Conservation (phyloP, 2,329 filamentous ascomycete genomes). For the Ambrosiella cleistominuta region DNA sequence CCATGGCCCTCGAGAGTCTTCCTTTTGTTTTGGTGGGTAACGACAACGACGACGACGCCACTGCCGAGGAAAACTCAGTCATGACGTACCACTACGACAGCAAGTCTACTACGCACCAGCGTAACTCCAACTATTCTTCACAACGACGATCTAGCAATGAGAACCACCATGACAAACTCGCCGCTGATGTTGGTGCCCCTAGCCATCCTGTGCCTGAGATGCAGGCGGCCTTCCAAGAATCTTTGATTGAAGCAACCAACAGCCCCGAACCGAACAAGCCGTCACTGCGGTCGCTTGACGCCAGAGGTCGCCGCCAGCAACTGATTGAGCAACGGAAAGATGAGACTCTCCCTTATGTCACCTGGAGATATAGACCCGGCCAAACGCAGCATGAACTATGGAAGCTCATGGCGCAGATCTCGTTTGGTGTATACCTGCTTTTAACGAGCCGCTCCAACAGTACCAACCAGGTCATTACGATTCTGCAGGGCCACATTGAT, state of each 20-base stretch:
- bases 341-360: conserved; percentile 51
- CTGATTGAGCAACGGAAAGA: conserved; percentile 51
- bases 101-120: not conserved
- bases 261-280: conserved; percentile 24
- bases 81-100: conserved; percentile 9
- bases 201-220: conserved; percentile 56
- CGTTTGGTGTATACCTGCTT: conserved; percentile 80
- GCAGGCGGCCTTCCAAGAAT: conserved; percentile 71
- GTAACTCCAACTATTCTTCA: not conserved
- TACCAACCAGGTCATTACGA: conserved; percentile 70
- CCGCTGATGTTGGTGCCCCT: conserved; percentile 18
- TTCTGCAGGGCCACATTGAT: conserved; percentile 80
- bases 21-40: conserved; percentile 11
- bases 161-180: not conserved
- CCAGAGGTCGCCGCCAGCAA: conserved; percentile 43
- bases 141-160: not conserved
- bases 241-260: conserved; percentile 41
- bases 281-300: conserved; percentile 35
- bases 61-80: not conserved
- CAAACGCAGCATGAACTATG: conserved; percentile 73
- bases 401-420: conserved; percentile 82
- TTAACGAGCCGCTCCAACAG: conserved; percentile 76
- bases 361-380: conserved; percentile 59
- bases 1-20: conserved; percentile 10
- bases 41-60: not conserved